Conservation (phyloP, 805 yeast species). For the Starmerella bombi region DNA sequence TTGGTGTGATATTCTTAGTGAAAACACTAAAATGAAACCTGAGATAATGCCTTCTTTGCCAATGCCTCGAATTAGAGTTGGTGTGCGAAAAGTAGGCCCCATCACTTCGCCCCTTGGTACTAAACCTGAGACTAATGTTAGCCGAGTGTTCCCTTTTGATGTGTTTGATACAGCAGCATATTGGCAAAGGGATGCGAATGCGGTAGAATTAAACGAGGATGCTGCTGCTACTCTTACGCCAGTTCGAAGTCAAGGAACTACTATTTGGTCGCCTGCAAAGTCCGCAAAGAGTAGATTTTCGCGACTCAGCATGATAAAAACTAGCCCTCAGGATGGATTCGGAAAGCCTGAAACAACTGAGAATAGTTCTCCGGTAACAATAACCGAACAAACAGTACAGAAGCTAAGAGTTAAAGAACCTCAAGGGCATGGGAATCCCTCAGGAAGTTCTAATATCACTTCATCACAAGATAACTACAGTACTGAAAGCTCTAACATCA, state of each 20-base stretch:
- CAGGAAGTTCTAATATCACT: not conserved
- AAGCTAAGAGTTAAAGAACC: not conserved
- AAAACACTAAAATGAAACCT: constrained; percentile 11
- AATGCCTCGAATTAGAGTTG: constrained; percentile 22
- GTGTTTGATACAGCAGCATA: constrained; percentile 30
- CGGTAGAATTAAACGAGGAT: not conserved
- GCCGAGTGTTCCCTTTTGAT: constrained; percentile 27
- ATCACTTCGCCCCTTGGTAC: not conserved
- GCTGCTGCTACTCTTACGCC: too few species aligned
- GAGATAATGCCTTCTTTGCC: constrained; percentile 23
- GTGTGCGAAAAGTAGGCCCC: constrained; percentile 16
- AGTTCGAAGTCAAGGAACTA: too few species aligned
- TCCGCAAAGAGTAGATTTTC: not conserved
- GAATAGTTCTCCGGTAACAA: too few species aligned
- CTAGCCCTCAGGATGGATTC: not conserved
- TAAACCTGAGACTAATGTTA: constrained; percentile 12
- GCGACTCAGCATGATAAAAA: not conserved
- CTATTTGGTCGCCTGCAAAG: not conserved
- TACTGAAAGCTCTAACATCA: not conserved
- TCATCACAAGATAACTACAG: not conserved
- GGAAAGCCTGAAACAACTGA: too few species aligned
- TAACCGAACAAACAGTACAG: not conserved
- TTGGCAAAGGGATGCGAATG: constrained; percentile 9
- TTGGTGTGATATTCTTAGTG: constrained; percentile 13
- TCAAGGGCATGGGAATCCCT: not conserved